Base-by-base conservation (phyloP, 306 rosid species). In the Cicer arietinum region DNA sequence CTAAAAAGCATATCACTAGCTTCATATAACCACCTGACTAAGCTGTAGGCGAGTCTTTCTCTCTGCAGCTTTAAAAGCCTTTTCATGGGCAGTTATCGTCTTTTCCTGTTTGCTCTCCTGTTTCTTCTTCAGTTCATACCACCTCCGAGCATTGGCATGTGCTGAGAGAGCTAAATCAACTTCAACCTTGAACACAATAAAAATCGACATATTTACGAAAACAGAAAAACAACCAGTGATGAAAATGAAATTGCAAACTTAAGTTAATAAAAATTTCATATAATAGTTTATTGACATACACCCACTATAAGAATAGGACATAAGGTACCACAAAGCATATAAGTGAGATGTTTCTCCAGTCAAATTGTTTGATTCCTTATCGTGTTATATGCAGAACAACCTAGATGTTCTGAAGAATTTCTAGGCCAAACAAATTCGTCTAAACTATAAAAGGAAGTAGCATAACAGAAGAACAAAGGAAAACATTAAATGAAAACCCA, bases 31-130 rank as follows among this genome's bases (percentile, higher is more conserved):
- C 76, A 94, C 99, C 95, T 94, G 97, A 59, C 82, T 84, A 68
- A 94, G 91, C 85, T 94, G 99, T 50, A 79, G 90, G 75, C 95
- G 96, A 80, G 96, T 94, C 91, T 94, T 94, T 86, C 83, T 89
- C 86, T 94, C 99, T 7, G 97, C 96, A 77, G 99, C 97, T 84
- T 94, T 94, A 79, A 94, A 94, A 47, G 97, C 99, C 77, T 90
- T 94, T 66, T 89, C 96, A 85, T 94, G 99, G 3, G 99, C 97
- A 74, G 92, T 87, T 18, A 92, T 46, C 48, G 99, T 94, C 85
- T 94, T 94, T 67, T 90, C 99, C 83, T 94, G 96, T 84, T 94
- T 94, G 86, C 82, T 89, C 82, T 94, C 97, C 81, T 92, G 97
- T 77, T 89, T 94, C 85, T 94, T 94, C 96, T 92, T 94, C 83